phyloP scores from a whole-genome alignment of 2,329 filamentous ascomycete genomes.

The Cladosporium sphaerospermum region DNA sequence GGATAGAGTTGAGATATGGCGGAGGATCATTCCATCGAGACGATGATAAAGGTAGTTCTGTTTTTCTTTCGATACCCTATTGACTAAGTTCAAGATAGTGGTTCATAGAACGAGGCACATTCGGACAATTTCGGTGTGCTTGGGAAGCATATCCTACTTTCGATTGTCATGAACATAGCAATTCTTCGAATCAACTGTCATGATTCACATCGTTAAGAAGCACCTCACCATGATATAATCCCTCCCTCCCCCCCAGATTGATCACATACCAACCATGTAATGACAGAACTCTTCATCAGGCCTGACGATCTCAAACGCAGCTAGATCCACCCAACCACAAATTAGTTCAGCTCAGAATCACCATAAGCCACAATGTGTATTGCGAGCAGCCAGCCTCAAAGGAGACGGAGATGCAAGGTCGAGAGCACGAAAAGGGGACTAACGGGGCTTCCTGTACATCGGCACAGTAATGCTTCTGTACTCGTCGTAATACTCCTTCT shows the following conservation, averaged over 20 bases:
- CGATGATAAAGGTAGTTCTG: too few relatives aligned
- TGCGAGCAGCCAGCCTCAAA: neutral
- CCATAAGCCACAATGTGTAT: neutral
- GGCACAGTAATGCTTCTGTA: slow-evolving; percentile 35
- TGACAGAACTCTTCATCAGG: slow-evolving; percentile 2
- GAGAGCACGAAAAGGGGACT: slow-evolving; percentile 14
- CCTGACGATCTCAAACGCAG: slow-evolving; percentile 4
- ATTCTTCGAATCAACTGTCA: too few relatives aligned
- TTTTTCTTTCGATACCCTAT: too few relatives aligned
- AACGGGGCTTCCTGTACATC: slow-evolving; percentile 37
- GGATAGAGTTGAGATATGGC: too few relatives aligned
- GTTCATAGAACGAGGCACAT: too few relatives aligned
- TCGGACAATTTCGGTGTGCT: too few relatives aligned
- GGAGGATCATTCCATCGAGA: too few relatives aligned
- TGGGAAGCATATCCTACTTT: too few relatives aligned
- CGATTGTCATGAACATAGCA: too few relatives aligned
- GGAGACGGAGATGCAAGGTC: neutral
- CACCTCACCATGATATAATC: too few relatives aligned
- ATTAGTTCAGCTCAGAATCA: neutral
- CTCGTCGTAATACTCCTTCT: slow-evolving; percentile 38
- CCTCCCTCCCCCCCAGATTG: neutral
- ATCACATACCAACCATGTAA: slow-evolving; percentile 7
- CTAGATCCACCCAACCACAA: neutral
- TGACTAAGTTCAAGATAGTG: too few relatives aligned
- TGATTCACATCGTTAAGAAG: too few relatives aligned